Evolutionary conservation across 148 eudicot genomes (phyloP), one percentile per base, ranked within the genome.

Genomic region (Polygonum aviculare): DNA sequence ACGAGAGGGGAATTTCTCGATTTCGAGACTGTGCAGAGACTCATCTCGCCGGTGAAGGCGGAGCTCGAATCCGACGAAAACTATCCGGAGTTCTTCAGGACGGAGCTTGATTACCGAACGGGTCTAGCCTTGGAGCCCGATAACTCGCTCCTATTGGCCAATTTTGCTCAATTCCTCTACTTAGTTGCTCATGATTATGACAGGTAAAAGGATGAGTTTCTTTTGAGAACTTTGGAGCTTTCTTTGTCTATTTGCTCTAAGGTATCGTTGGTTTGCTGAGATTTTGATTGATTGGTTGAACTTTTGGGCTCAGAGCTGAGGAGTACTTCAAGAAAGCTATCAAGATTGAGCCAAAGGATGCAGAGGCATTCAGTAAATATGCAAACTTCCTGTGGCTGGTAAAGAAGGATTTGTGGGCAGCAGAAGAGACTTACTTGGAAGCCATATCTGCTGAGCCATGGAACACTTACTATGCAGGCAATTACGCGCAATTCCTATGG

Each of bases 111-210:
- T 12, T 96, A 96, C 70, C 85, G 80, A 62, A 77, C 57, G 77
- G 83, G 81, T 12, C 62, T 96, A 47, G 81, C 81, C 19, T 81
- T 84, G 19, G 97, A 96, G 62, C 98, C 98, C 22, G 72, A 76
- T 11, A 96, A 87, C 47, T 75, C 87, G 5, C 83, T 96, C 31
- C 82, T 96, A 33, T 89, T 93, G 11, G 87, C 91, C 3, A 96
- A 96, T 73, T 96, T 82, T 50, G 99, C 99, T 63, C 98, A 96
- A 75, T 96, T 96, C 63, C 94, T 96, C 73, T 92, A 87, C 87
- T 79, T 90, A 31, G 90, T 93, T 10, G 86, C 79, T 36, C 93
- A 74, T 14, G 99, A 93, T 63, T 88, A 63, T 48, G 88, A 91
- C 86, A 91, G 98, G 99, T 96, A 89, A 60, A 60, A 60, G 15